phyloP scores from a whole-genome alignment of 139 green algal species.

The Protoeuglena noctilucae region DNA sequence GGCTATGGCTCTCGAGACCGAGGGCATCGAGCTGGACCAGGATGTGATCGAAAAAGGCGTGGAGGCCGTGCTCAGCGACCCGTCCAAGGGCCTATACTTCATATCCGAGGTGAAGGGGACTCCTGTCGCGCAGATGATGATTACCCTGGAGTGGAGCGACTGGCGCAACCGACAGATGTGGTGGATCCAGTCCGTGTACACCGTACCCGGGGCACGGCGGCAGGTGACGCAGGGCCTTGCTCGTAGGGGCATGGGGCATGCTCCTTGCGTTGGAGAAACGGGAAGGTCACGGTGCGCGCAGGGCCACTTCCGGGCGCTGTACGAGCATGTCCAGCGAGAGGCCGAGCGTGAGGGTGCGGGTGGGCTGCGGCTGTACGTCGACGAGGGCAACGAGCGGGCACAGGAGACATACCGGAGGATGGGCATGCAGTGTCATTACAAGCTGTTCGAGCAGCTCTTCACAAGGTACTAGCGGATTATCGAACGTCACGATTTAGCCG shows the following conservation, averaged over 20 bases:
- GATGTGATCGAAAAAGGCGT: constrained; percentile 10
- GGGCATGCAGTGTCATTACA: constrained; percentile 41
- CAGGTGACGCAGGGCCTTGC: neutral
- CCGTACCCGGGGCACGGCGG: constrained; percentile 14
- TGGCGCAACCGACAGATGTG: constrained; percentile 25
- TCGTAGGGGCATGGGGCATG: neutral
- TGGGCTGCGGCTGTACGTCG: constrained; percentile 33
- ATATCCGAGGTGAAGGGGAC: constrained; percentile 11
- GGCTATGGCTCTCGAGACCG: constrained; percentile 19
- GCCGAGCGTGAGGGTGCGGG: constrained; percentile 11
- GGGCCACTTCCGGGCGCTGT: constrained; percentile 22
- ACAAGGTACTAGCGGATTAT: constrained; percentile 2
- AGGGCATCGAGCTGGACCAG: constrained; percentile 13
- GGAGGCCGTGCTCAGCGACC: constrained; percentile 7
- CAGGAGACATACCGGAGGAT: constrained; percentile 28
- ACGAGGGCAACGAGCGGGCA: constrained; percentile 20
- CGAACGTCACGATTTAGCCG: too few relatives aligned
- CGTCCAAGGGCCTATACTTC: constrained; percentile 5
- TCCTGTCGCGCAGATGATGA: constrained; percentile 34
- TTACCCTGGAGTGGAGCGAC: constrained; percentile 39
- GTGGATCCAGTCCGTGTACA: constrained; percentile 45
- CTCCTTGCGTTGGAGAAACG: constrained; percentile 4
- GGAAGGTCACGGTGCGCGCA: neutral
- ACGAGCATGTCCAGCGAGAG: constrained; percentile 18
- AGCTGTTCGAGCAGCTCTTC: constrained; percentile 35